Conservation (phyloP, 2,329 filamentous ascomycete species). For the Coniochaeta pulveracea region DNA sequence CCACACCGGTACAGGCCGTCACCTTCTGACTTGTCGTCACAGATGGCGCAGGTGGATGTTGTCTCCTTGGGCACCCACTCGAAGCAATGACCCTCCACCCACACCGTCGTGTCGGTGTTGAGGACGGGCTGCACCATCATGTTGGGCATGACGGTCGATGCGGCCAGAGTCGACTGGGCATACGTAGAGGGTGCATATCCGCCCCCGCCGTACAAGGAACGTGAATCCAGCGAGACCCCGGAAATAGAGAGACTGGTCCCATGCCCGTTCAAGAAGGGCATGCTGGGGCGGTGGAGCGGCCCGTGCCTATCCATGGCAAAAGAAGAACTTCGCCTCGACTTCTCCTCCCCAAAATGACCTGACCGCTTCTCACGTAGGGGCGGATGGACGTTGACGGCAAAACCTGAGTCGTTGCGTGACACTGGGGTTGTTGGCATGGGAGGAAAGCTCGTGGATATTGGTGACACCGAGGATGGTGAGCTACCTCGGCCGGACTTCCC, state of each 20-base stretch:
- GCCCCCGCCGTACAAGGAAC: constrained; percentile 54
- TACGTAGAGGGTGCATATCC: constrained; percentile 77
- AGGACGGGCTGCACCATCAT: constrained; percentile 69
- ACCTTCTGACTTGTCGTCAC: constrained; percentile 59
- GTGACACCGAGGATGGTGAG: constrained; percentile 53
- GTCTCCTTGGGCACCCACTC: constrained; percentile 50
- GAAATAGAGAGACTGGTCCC: constrained; percentile 48
- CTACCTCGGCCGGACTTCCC: constrained; percentile 53
- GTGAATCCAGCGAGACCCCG: constrained; percentile 48
- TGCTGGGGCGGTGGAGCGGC: constrained; percentile 56
- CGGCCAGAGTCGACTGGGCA: constrained; percentile 74
- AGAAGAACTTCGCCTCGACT: constrained; percentile 82
- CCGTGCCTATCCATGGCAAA: constrained; percentile 68
- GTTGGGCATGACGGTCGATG: constrained; percentile 78
- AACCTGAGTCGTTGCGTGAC: constrained; percentile 87
- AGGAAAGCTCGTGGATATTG: constrained; percentile 68
- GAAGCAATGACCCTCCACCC: constrained; percentile 79
- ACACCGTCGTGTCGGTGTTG: constrained; percentile 69
- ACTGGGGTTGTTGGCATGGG: constrained; percentile 64
- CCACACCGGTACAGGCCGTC: constrained; percentile 68
- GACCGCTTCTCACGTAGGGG: constrained; percentile 85
- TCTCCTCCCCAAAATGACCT: constrained; percentile 76
- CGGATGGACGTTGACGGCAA: constrained; percentile 54
- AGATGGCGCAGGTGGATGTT: constrained; percentile 56
- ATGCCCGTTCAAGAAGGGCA: constrained; percentile 62